Evolutionary conservation across 2,329 filamentous ascomycete genomes (phyloP).

Genomic region (Geosmithia morbida): DNA sequence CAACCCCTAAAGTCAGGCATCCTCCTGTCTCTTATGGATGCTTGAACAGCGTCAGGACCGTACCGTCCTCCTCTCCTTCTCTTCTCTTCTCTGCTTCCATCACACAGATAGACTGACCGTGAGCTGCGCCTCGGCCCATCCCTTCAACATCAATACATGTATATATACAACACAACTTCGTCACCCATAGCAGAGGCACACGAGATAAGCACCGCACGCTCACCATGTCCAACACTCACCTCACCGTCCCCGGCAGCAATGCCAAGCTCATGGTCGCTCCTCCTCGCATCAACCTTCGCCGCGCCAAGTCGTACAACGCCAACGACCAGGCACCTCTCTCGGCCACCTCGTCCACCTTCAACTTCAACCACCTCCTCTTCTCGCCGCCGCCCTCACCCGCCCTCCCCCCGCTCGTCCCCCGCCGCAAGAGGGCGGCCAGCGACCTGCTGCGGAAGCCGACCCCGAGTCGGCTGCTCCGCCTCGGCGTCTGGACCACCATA

Average conservation of each 20-base stretch:
- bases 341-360: conserved; percentile 47
- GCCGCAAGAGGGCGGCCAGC: conserved; percentile 45
- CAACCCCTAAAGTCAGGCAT: too few relatives aligned
- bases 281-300: conserved; percentile 43
- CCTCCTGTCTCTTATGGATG: too few relatives aligned
- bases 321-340: conserved; percentile 39
- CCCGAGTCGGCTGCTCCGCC: conserved; percentile 41
- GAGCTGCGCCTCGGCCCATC: neutral
- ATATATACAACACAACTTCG: too few relatives aligned
- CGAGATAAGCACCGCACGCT: neutral
- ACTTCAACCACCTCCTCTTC: conserved; percentile 52
- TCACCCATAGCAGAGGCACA: too few relatives aligned
- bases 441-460: conserved; percentile 28
- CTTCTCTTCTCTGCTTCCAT: too few relatives aligned
- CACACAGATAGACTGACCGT: neutral
- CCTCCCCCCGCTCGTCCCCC: conserved; percentile 52
- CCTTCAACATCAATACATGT: neutral
- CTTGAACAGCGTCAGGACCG: too few relatives aligned
- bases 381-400: conserved; percentile 57
- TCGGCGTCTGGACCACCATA: conserved; percentile 37
- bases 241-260: conserved; percentile 22
- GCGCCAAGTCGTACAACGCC: conserved; percentile 40
- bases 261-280: conserved; percentile 36
- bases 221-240: conserved; percentile 25
- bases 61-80: too few relatives aligned